Evolutionary conservation across 176 grass and related monocot species (phyloP).

Genomic region (Lolium perenne): DNA sequence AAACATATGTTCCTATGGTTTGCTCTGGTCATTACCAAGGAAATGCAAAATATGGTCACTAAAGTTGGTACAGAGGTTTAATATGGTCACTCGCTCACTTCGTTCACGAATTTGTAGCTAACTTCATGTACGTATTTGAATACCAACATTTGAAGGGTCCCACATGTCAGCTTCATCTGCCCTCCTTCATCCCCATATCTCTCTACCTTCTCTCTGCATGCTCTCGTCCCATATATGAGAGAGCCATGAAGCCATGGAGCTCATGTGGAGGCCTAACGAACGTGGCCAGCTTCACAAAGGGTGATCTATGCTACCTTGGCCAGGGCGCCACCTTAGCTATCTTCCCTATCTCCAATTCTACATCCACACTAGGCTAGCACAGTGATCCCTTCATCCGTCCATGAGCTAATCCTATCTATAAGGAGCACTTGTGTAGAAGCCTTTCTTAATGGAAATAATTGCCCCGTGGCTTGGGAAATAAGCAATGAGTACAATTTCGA

Average conservation of each 20-base stretch:
- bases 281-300: background rate
- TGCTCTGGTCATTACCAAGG: background rate
- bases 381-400: background rate
- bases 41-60: background rate
- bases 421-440: no score
- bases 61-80: background rate
- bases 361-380: background rate
- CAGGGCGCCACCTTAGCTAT: background rate
- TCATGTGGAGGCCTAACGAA: background rate
- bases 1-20: background rate
- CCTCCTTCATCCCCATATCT: no score
- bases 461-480: background rate
- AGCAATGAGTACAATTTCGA: background rate
- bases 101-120: background rate
- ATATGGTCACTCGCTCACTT: background rate
- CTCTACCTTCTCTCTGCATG: no score
- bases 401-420: no score
- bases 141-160: background rate
- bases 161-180: background rate
- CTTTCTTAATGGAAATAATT: no score
- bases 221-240: no score
- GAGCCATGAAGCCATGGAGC: background rate
- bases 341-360: background rate
- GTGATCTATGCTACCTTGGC: background rate
- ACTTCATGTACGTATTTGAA: background rate